Conservation (phyloP, 495 filamentous ascomycete genomes). For the Astrocystis sublimbata region DNA sequence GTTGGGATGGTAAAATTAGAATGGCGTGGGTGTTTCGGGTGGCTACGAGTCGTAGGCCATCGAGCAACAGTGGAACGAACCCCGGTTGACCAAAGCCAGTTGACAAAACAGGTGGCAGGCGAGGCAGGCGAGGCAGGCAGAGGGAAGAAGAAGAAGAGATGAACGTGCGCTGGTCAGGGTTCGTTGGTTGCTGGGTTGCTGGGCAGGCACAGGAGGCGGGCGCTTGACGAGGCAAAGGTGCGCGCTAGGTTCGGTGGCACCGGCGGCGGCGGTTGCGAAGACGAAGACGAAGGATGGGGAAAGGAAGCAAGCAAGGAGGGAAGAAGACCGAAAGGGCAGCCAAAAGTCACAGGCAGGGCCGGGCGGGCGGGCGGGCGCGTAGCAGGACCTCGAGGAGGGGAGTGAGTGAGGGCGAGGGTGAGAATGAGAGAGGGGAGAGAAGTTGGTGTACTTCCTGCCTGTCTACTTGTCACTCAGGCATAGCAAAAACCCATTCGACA, state of each 20-base stretch:
- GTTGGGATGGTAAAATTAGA: constrained; percentile 16
- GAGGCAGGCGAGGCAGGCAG: too few relatives aligned
- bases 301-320: constrained; percentile 16
- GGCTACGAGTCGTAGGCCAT: constrained; percentile 19
- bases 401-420: neutral
- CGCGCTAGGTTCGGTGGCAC: constrained; percentile 14
- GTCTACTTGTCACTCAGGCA: constrained; percentile 4
- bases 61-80: constrained; percentile 9
- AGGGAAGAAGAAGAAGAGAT: constrained; percentile 7
- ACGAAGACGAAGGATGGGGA: constrained; percentile 17
- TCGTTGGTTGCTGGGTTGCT: too few relatives aligned
- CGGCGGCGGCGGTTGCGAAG: constrained; percentile 13
- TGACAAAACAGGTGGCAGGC: constrained; percentile 4
- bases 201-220: constrained; percentile 4
- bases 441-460: too few relatives aligned
- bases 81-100: too few relatives aligned
- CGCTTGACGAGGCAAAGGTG: constrained; percentile 7
- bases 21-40: constrained; percentile 18
- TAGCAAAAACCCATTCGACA: neutral
- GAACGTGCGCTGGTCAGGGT: constrained; percentile 9
- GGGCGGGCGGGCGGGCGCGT: constrained; percentile 10
- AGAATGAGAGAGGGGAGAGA: neutral
- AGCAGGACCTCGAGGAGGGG: constrained; percentile 2
- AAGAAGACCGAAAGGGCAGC: neutral
- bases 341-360: too few relatives aligned